phyloP scores from a whole-genome alignment of 2,329 filamentous ascomycete species.

The Emmonsiellopsis sp. region DNA sequence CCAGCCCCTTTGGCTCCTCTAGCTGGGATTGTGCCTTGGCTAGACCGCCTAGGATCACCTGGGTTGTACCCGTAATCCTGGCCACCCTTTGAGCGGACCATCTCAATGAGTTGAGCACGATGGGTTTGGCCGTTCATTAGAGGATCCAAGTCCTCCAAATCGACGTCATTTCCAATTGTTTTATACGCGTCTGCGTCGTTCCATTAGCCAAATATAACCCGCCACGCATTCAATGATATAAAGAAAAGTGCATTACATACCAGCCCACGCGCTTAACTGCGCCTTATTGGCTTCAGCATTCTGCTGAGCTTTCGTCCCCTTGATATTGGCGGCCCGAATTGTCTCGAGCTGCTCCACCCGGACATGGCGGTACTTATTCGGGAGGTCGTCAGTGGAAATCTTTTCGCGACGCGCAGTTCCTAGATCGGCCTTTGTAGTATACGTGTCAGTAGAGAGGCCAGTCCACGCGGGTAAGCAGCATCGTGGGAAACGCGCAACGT shows the following conservation, averaged over 20 bases:
- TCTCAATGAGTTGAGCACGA: slow-evolving; percentile 19
- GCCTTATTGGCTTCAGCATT: background rate
- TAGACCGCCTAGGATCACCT: background rate
- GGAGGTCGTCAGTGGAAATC: slow-evolving; percentile 24
- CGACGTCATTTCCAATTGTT: slow-evolving; percentile 20
- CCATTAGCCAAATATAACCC: slow-evolving; percentile 7
- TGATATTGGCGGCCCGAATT: slow-evolving; percentile 19
- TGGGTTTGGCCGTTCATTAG: slow-evolving; percentile 31
- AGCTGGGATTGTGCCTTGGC: background rate
- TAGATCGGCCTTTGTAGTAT: slow-evolving; percentile 25
- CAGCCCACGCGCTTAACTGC: slow-evolving; percentile 16
- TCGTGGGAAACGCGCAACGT: background rate
- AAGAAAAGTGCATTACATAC: slow-evolving; percentile 16
- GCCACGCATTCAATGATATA: background rate
- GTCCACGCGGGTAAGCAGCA: background rate
- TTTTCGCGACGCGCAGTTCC: slow-evolving; percentile 26
- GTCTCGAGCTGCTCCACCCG: slow-evolving; percentile 20
- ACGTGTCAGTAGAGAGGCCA: background rate
- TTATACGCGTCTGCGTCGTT: slow-evolving; percentile 20
- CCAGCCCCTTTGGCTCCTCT: slow-evolving; percentile 7
- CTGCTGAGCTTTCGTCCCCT: slow-evolving; percentile 20
- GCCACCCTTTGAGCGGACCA: slow-evolving; percentile 12
- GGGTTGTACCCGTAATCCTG: slow-evolving; percentile 7
- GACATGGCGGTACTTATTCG: slow-evolving; percentile 7
- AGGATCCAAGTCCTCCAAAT: slow-evolving; percentile 21